Percentiles rank a stretch among this genome's conserved stretches.
phyloP scores from a whole-genome alignment of 441 rosid genomes.

The Geranium incanum region DNA sequence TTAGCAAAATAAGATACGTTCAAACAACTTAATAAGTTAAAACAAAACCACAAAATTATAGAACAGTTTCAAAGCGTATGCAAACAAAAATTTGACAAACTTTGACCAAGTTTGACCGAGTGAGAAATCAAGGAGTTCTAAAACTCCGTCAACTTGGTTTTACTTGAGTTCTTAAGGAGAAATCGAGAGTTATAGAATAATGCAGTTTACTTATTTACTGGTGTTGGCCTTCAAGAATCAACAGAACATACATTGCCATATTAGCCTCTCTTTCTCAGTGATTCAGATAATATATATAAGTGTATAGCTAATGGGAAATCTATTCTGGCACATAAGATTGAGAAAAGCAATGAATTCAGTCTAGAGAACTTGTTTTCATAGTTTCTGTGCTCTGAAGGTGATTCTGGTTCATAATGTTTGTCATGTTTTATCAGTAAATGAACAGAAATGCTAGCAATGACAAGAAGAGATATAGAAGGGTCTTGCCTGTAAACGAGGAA shows the following conservation, averaged over 20 bases:
- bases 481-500: conserved; percentile 80
- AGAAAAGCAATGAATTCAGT: background rate
- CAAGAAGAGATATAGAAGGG: conserved; percentile 1
- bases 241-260: background rate
- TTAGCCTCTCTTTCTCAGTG: no score
- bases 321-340: background rate
- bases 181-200: no score
- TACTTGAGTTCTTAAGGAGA: no score
- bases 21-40: no score
- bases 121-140: no score
- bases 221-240: background rate
- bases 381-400: background rate
- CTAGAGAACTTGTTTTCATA: background rate
- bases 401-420: background rate
- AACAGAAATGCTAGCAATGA: background rate
- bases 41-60: no score
- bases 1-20: no score
- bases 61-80: no score
- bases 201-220: background rate
- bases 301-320: background rate
- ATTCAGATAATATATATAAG: background rate
- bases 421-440: background rate
- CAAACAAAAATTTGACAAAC: no score
- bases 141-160: no score
- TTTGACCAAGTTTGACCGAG: no score